Evolutionary conservation across 192 early-diverging fungal species (phyloP), one percentile per base, ranked within the genome.

Genomic region (Coemansia sp.): DNA sequence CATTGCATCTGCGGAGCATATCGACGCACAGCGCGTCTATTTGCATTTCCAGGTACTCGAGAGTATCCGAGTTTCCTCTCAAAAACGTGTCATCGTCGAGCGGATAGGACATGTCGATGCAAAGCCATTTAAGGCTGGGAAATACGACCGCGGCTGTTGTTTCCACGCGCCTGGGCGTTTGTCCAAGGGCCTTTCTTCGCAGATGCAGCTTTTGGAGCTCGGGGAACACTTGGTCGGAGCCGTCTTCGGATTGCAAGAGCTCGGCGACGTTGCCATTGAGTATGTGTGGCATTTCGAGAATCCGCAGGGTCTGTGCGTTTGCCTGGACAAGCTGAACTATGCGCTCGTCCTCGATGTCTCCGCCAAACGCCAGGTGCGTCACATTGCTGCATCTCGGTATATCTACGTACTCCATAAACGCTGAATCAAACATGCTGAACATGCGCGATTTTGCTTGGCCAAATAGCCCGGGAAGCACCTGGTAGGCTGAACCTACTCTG

Each of bases 81-180:
- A 62, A 62, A 36, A 62, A 53, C 27, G 51, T 46, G 16, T 62
- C 60, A 34, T 62, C 60, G 20, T 13, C 50, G 36, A 62, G 51
- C 3, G 22, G 34, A 19, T 53, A 28, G 3, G 30, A 30, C 51
- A 62, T 53, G 13, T 62, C 60, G 4, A 62, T 27, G 55, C 25
- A n/a, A 3, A 57, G 18, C 55, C 55, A 57, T 30, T 57, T 34
- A 1, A 57, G 35, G 19, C 35, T 39, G 55, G 55, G 55, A 20
- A 57, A 57, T 2, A 57, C 20, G n/a, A 42, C 34, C 1, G 55
- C 35, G 10, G 18, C 4, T 4, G 35, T 39, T 0, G 19, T 18
- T 30, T 34, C 55, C 29, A 57, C 55, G 9, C 29, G 25, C 19
- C 29, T 30, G 9, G 19, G 25, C 14, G 35, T 18, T n/a, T 30